Evolutionary conservation across 768 basidiomycete species (phyloP).

Genomic region (Leccinum truebloodii): DNA sequence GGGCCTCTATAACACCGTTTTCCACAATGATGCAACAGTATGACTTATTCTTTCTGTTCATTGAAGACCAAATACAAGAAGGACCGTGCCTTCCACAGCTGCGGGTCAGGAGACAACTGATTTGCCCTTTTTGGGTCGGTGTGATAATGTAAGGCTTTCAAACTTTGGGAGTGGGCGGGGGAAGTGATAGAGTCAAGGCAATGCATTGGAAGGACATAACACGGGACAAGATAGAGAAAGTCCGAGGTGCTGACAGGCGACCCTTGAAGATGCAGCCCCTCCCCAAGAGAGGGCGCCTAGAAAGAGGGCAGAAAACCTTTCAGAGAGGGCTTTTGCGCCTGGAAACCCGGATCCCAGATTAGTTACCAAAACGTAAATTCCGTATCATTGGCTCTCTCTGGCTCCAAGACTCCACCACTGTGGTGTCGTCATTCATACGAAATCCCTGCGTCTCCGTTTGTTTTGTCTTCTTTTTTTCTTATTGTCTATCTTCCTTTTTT

Average conservation of each 20-base stretch:
- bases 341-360: conserved; percentile 3
- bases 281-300: not conserved
- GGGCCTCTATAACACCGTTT: conserved; percentile 17
- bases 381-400: not conserved
- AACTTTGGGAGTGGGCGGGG: not conserved
- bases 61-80: conserved; percentile 16
- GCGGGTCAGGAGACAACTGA: conserved; percentile 11
- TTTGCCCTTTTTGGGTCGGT: conserved; percentile 9
- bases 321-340: not conserved
- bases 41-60: conserved; percentile 10
- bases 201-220: conserved; percentile 6
- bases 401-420: not conserved
- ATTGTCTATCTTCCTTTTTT: not conserved
- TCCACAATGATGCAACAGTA: not conserved
- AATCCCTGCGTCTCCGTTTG: too few species aligned
- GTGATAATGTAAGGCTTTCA: not conserved
- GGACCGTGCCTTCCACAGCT: conserved; percentile 2
- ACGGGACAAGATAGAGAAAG: not conserved
- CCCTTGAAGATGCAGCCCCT: not conserved
- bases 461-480: too few species aligned
- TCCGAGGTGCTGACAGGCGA: not conserved
- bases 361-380: conserved; percentile 7
- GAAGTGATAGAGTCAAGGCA: not conserved
- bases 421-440: not conserved
- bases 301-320: not conserved